Percentiles rank a stretch among this genome's conserved stretches.
Conservation (phyloP, 1,284 basidiomycete species). For the Cutaneotrichosporon cavernicola region DNA sequence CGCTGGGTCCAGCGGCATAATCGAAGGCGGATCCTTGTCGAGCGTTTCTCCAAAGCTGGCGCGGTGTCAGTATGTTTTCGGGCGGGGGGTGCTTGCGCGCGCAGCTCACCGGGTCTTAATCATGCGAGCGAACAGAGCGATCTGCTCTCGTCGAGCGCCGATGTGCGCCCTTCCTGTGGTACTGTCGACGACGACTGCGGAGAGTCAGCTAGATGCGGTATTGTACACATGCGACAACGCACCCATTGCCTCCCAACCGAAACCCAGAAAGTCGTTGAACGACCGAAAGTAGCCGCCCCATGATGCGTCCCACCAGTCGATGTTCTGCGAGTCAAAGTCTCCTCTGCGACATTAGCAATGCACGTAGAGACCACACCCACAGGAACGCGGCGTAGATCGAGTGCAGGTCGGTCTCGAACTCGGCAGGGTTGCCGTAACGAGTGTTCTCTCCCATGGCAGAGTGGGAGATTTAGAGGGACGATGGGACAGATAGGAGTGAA, state of each 20-base stretch:
- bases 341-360: slow-evolving; percentile 51
- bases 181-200: slow-evolving; percentile 65
- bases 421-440: slow-evolving; percentile 65
- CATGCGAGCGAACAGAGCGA: slow-evolving; percentile 56
- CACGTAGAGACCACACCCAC: slow-evolving; percentile 29
- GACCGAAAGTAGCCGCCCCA: slow-evolving; percentile 78
- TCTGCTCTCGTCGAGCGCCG: slow-evolving; percentile 67
- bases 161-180: slow-evolving; percentile 73
- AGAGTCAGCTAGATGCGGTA: slow-evolving; percentile 10
- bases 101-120: slow-evolving; percentile 47
- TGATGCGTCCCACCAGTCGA: slow-evolving; percentile 73
- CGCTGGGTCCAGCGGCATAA: slow-evolving; percentile 48
- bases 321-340: slow-evolving; percentile 69
- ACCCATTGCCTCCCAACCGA: slow-evolving; percentile 77
- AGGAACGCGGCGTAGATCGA: slow-evolving; percentile 82
- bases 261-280: slow-evolving; percentile 76
- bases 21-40: slow-evolving; percentile 46
- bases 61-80: neutral
- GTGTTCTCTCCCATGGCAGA: slow-evolving; percentile 38
- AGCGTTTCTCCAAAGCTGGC: slow-evolving; percentile 48
- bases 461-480: neutral
- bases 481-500: neutral
- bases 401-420: slow-evolving; percentile 80
- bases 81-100: neutral
- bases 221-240: slow-evolving; percentile 15